These are phyloP conservation scores for Cinchona pubescens DNA, from an alignment of 257 asterid genomes.

Conservation along the genomic window DNA sequence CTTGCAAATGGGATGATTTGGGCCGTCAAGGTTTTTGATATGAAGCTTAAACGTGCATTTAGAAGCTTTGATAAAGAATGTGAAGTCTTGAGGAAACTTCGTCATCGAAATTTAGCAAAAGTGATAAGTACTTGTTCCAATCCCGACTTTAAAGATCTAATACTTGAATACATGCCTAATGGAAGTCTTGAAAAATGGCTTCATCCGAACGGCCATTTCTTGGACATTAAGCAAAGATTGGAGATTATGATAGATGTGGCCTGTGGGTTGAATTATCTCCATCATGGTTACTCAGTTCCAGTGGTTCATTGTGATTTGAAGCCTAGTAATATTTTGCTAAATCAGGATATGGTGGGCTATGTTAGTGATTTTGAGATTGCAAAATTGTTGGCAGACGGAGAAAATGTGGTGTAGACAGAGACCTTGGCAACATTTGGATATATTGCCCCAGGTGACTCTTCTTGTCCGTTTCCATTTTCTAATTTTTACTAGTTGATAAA, in stretches of 20 bases:
- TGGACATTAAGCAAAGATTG: background rate
- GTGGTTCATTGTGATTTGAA: background rate
- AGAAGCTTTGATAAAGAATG: background rate
- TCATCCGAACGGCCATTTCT: background rate
- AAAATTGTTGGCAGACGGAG: background rate
- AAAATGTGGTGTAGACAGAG: background rate
- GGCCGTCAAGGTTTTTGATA: background rate
- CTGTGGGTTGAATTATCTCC: background rate
- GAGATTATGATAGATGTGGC: background rate
- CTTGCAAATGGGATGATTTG: background rate
- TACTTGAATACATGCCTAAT: slow-evolving; percentile 2
- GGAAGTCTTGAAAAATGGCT: background rate
- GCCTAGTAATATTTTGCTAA: background rate
- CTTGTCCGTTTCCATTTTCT: background rate
- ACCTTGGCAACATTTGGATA: background rate
- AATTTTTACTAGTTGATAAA: no score
- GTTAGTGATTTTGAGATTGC: background rate
- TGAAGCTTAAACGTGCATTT: background rate
- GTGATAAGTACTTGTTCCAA: background rate
- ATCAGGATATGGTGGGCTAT: background rate
- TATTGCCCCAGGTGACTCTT: background rate
- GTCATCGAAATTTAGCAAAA: background rate
- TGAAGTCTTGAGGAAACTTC: background rate
- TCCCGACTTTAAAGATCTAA: background rate
- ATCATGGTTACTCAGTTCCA: background rate